These are phyloP conservation scores for Aspergillus bertholletiae DNA, from an alignment of 495 filamentous ascomycete species.

Conservation along the genomic window DNA sequence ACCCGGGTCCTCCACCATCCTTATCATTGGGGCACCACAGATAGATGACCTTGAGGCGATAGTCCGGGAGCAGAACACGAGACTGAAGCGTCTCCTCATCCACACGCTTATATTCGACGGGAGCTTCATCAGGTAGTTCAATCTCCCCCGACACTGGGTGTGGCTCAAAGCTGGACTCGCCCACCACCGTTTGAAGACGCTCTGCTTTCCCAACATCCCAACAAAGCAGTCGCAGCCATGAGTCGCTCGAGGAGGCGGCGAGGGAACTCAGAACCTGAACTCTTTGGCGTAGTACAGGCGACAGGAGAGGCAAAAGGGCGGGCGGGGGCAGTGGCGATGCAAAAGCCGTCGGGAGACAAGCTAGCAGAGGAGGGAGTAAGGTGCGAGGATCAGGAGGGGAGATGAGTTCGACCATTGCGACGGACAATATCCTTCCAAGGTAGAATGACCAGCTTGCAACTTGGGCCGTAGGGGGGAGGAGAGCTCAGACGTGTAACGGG, in stretches of 20 bases:
- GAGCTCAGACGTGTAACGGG: neutral
- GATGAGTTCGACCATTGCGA: constrained; percentile 52
- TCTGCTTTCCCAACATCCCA: constrained; percentile 71
- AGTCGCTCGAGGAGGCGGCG: constrained; percentile 56
- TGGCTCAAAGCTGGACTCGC: constrained; percentile 69
- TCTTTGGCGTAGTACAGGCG: constrained; percentile 87
- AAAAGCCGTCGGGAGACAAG: constrained; percentile 80
- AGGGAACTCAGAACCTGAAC: constrained; percentile 67
- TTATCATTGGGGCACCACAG: constrained; percentile 68
- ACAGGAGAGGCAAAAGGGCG: constrained; percentile 74
- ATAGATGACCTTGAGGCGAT: constrained; percentile 55
- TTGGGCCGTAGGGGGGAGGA: constrained; percentile 1
- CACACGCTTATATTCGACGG: constrained; percentile 63
- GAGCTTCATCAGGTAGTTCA: constrained; percentile 65
- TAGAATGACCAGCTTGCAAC: neutral
- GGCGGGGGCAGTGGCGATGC: constrained; percentile 73
- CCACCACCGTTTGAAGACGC: constrained; percentile 61
- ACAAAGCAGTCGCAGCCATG: constrained; percentile 88
- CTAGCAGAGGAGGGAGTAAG: constrained; percentile 73
- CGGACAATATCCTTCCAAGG: neutral
- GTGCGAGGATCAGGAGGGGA: constrained; percentile 59
- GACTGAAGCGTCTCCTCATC: constrained; percentile 86
- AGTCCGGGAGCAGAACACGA: constrained; percentile 52
- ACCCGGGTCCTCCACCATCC: constrained; percentile 65
- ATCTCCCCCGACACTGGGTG: constrained; percentile 93